Evolutionary conservation across 2,329 filamentous ascomycete genomes (phyloP).

Genomic region (Pseudogymnoascus sp.): DNA sequence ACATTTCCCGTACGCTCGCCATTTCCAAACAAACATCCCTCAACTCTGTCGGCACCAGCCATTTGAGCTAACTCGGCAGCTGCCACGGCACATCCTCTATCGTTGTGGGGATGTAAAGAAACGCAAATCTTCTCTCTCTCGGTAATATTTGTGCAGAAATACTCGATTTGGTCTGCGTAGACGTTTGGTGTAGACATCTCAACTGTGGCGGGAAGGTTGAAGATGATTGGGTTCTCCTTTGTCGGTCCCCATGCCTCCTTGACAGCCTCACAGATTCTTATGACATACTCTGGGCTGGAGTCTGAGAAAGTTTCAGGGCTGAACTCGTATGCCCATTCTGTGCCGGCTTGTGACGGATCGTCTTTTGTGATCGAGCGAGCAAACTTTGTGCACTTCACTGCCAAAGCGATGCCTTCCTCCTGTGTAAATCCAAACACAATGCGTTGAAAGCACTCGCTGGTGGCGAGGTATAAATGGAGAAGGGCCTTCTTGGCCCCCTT

Average conservation of each 20-base stretch:
- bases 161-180: constrained; percentile 94
- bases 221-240: constrained; percentile 76
- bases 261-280: constrained; percentile 84
- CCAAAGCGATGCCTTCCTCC: constrained; percentile 73
- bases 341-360: constrained; percentile 50
- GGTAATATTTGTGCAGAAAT: constrained; percentile 79
- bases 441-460: constrained; percentile 88
- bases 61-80: constrained; percentile 91
- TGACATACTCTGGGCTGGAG: constrained; percentile 73
- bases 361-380: constrained; percentile 87
- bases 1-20: constrained; percentile 95
- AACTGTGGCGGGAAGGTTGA: constrained; percentile 94
- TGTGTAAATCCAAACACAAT: constrained; percentile 86
- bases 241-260: constrained; percentile 88
- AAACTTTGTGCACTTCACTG: constrained; percentile 78
- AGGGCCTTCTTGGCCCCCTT: constrained; percentile 89
- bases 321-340: constrained; percentile 75
- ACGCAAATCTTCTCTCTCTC: constrained; percentile 84
- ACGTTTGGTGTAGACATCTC: constrained; percentile 93
- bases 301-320: constrained; percentile 88
- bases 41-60: constrained; percentile 90
- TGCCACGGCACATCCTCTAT: constrained; percentile 82
- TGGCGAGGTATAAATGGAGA: constrained; percentile 92
- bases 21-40: constrained; percentile 90
- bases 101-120: constrained; percentile 90